phyloP scores from a whole-genome alignment of 345 rosid genomes.

The Firmiana major region DNA sequence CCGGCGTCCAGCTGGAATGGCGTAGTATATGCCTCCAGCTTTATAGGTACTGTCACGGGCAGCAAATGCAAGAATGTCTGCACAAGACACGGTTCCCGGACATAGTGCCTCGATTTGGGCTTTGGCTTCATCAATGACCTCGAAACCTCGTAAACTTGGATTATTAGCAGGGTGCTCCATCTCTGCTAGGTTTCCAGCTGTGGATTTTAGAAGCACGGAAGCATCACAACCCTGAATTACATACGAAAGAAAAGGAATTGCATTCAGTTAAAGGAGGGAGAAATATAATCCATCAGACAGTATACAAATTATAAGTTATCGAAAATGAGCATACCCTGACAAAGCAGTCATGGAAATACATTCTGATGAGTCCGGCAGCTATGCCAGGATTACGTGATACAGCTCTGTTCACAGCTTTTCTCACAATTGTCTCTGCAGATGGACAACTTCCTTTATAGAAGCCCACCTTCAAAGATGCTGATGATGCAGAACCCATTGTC shows the following conservation, averaged over 20 bases:
- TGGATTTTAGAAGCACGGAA: conserved; percentile 35
- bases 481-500: background rate
- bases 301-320: background rate
- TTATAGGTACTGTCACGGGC: conserved; percentile 34
- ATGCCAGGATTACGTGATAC: conserved; percentile 21
- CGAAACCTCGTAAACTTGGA: conserved; percentile 41
- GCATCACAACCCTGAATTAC: conserved; percentile 44
- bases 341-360: conserved; percentile 42
- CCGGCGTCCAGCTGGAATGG: conserved; percentile 36
- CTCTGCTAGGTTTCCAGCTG: conserved; percentile 26
- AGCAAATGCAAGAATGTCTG: conserved; percentile 46
- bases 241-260: background rate
- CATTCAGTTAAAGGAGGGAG: background rate
- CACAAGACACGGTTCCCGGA: conserved; percentile 41
- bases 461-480: conserved; percentile 20
- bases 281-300: background rate
- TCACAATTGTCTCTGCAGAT: conserved; percentile 22
- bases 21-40: conserved; percentile 30
- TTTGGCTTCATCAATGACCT: conserved; percentile 44
- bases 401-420: conserved; percentile 21
- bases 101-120: conserved; percentile 34
- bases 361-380: conserved; percentile 33
- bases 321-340: conserved; percentile 23
- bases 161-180: conserved; percentile 34
- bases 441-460: conserved; percentile 26